phyloP scores from a whole-genome alignment of 2,329 filamentous ascomycete species.

The Thelonectria rubi region DNA sequence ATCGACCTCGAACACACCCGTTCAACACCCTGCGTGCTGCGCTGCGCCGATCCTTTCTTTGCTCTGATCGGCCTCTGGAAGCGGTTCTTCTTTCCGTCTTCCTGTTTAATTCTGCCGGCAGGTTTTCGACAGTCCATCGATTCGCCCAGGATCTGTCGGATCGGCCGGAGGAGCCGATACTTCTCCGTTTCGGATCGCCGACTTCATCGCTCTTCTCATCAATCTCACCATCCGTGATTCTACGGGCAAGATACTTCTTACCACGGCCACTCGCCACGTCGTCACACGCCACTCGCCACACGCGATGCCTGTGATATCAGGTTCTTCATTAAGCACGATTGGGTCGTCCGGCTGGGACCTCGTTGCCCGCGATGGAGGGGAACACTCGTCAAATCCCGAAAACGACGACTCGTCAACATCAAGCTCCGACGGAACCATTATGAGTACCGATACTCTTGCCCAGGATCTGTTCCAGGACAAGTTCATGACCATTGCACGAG shows the following conservation, averaged over 20 bases:
- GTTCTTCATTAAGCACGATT: constrained; percentile 19
- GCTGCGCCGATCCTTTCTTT: background rate
- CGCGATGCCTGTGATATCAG: constrained; percentile 7
- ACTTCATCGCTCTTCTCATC: constrained; percentile 1
- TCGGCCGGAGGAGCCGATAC: constrained; percentile 34
- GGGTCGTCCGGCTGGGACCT: constrained; percentile 25
- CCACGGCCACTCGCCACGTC: background rate
- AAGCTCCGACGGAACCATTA: constrained; percentile 22
- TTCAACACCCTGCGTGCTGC: constrained; percentile 12
- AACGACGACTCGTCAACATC: constrained; percentile 28
- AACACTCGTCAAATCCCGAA: constrained; percentile 39
- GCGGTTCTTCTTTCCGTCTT: constrained; percentile 9
- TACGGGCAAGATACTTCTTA: background rate
- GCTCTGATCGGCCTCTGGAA: background rate
- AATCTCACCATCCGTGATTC: background rate
- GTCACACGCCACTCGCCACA: background rate
- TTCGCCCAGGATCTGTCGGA: constrained; percentile 26
- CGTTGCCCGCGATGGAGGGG: constrained; percentile 27
- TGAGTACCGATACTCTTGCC: constrained; percentile 32
- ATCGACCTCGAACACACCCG: background rate
- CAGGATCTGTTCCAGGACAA: constrained; percentile 41
- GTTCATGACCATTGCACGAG: constrained; percentile 42
- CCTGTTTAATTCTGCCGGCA: constrained; percentile 22
- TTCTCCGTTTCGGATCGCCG: constrained; percentile 6
- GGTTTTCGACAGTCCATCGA: constrained; percentile 6